Evolutionary conservation across 129 eudicot species (phyloP).

Genomic region (Flaveria brownii): DNA sequence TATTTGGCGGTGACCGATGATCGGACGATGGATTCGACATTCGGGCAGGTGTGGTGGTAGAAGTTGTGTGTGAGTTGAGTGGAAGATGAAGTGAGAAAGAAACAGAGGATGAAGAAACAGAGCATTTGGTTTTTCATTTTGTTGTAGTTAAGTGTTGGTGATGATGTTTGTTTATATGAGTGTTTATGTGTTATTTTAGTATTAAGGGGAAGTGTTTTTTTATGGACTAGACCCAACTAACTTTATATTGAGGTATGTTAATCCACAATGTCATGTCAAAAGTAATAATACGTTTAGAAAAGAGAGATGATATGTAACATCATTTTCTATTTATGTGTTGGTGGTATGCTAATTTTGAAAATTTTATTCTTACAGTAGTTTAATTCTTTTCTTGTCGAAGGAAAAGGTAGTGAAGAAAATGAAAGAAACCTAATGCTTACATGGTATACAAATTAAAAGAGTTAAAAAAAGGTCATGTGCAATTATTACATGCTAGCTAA

Average conservation of each 20-base stretch:
- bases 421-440: background rate
- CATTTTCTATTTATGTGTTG: background rate
- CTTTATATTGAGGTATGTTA: background rate
- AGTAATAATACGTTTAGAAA: background rate
- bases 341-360: background rate
- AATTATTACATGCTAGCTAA: too few species aligned
- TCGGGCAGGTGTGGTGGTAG: conserved; percentile 63
- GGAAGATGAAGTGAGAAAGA: conserved; percentile 29
- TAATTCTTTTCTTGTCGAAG: background rate
- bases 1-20: conserved; percentile 55
- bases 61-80: conserved; percentile 56
- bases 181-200: background rate
- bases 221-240: background rate
- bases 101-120: conserved; percentile 29
- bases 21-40: conserved; percentile 61
- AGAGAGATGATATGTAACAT: background rate
- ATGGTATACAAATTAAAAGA: background rate
- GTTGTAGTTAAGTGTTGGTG: conserved; percentile 1
- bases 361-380: background rate
- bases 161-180: conserved; percentile 20
- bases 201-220: background rate
- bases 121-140: conserved; percentile 30
- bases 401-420: background rate
- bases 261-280: background rate
- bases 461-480: too few species aligned